These are phyloP conservation scores for Leptoxyphium fumago DNA, from an alignment of 2,329 filamentous ascomycete species.

Conservation along the genomic window DNA sequence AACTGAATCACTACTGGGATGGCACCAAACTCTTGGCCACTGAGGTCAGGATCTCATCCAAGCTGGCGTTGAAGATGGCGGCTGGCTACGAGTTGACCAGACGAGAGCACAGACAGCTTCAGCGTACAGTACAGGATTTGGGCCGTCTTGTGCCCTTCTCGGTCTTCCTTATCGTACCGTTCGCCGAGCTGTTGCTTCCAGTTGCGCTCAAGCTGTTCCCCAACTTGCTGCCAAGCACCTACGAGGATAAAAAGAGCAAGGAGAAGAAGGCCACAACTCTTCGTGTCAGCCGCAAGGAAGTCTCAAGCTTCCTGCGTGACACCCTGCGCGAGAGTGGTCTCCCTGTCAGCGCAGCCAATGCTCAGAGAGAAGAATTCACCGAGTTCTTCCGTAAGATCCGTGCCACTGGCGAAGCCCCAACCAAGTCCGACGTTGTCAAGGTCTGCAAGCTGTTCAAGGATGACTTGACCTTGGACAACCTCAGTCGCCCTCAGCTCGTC, in stretches of 20 bases:
- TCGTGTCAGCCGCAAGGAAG: constrained; percentile 78
- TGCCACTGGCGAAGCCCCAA: constrained; percentile 79
- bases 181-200: constrained; percentile 83
- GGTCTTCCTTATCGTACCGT: constrained; percentile 91
- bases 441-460: constrained; percentile 99
- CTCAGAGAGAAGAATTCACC: constrained; percentile 84
- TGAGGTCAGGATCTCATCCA: constrained; percentile 84
- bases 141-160: constrained; percentile 89
- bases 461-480: constrained; percentile 89
- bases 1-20: constrained; percentile 92
- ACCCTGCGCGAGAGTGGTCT: constrained; percentile 89
- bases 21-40: constrained; percentile 87
- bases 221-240: constrained; percentile 93
- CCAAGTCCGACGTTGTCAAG: constrained; percentile 84
- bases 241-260: constrained; percentile 80
- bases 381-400: constrained; percentile 96
- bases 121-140: constrained; percentile 85
- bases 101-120: constrained; percentile 80
- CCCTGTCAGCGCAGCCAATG: constrained; percentile 67
- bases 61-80: constrained; percentile 89
- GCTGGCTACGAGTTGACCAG: constrained; percentile 92
- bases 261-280: constrained; percentile 74
- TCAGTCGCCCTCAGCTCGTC: constrained; percentile 87
- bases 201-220: constrained; percentile 90
- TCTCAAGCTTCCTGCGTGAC: constrained; percentile 75